Base-by-base conservation (phyloP, 495 filamentous ascomycete species). In the Talaromyces proteolyticus region DNA sequence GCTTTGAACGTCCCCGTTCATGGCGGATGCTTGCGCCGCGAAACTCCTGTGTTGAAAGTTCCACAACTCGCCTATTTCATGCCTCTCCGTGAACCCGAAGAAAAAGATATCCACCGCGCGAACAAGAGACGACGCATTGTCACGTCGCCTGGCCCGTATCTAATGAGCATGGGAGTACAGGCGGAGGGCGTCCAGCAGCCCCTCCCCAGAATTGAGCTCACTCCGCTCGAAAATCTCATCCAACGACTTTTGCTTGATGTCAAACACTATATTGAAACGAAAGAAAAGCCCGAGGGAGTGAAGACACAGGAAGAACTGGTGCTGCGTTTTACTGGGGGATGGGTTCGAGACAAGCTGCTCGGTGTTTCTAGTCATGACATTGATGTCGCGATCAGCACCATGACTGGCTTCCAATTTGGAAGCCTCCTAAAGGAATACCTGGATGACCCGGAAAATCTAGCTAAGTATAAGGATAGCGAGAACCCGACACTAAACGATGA, bases 321-420 rank as follows among this genome's bases (percentile, higher is more conserved):
- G 4, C 53, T 99, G 16, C 87, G 93, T 11, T 96, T 92, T 68
- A 91, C 94, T 11, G 93, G 93, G 37, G 93, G 93, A n/a, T 99
- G 93, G 93, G 94, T 99, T 22, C 84, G 93, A 36, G 93, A 99
- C 74, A 97, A 96, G 74, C 77, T 99, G 7, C 76, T 99, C 1
- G 87, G 85, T 7, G 69, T 84, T 21, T 72, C 68, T 24, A 93
- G 89, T 61, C 79, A 94, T 62, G 93, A 99, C 57, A 95, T 99
- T 54, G 93, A 99, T 61, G 87, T 92, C 34, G 89, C 87, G 22
- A 95, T 99, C 70, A 93, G 92, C 71, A 85, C 77, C 45, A 93
- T 96, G 90, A 97, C 91, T 0, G 93, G 93, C 39, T 85, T 85
- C 57, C 75, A 85, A 21, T 97, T 96, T 61, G 83, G 80, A 3